Evolutionary conservation across 2,329 filamentous ascomycete species (phyloP).

Genomic region (Colletotrichum sp.): DNA sequence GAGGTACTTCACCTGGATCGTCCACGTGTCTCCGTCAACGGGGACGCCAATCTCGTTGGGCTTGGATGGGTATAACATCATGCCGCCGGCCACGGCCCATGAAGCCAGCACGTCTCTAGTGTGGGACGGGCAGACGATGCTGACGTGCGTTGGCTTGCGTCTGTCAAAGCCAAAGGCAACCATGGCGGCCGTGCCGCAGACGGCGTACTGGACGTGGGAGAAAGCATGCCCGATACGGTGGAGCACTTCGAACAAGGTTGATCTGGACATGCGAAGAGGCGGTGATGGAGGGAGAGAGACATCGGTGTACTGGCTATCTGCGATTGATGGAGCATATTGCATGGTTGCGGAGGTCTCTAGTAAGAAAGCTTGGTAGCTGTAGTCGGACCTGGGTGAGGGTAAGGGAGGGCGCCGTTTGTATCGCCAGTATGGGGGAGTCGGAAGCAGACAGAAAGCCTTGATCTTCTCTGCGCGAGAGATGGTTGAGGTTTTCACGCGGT

Average conservation of each 20-base stretch:
- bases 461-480: not conserved
- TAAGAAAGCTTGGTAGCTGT: not conserved
- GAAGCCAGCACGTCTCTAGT: slow-evolving; percentile 38
- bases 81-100: slow-evolving; percentile 44
- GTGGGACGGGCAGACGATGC: slow-evolving; percentile 43
- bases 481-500: not conserved
- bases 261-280: slow-evolving; percentile 25
- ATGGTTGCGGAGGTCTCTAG: not conserved
- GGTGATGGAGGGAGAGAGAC: not conserved
- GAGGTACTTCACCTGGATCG: slow-evolving; percentile 42
- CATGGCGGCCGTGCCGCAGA: slow-evolving; percentile 51
- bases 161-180: slow-evolving; percentile 44
- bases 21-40: slow-evolving; percentile 35
- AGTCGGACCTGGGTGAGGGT: not conserved
- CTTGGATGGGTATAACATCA: slow-evolving; percentile 30
- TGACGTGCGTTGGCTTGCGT: slow-evolving; percentile 36
- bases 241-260: slow-evolving; percentile 42
- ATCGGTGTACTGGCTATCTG: not conserved
- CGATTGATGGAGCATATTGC: not conserved
- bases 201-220: slow-evolving; percentile 48
- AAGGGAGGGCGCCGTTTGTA: not conserved
- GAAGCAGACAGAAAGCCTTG: not conserved
- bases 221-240: slow-evolving; percentile 41
- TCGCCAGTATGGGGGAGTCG: not conserved
- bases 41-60: slow-evolving; percentile 49